Conservation (phyloP, 306 rosid species). For the Vachellia pachyceras region DNA sequence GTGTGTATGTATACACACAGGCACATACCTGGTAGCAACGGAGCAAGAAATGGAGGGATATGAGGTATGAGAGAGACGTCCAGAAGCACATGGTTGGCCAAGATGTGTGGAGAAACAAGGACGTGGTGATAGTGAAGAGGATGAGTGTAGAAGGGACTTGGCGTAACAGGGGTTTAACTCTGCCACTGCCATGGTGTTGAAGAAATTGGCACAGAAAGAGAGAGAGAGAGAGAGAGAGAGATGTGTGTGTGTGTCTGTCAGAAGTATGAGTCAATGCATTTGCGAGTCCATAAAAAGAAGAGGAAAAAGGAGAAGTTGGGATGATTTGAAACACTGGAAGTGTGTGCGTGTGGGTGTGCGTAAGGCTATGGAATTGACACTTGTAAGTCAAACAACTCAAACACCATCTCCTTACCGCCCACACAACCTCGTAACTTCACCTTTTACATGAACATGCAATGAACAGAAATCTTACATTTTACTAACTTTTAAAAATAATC, state of each 20-base stretch:
- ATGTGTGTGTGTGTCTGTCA: too few relatives aligned
- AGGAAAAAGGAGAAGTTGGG: not conserved
- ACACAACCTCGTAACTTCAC: not conserved
- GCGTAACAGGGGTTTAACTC: conserved; percentile 60
- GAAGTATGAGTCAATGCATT: not conserved
- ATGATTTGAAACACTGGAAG: conserved; percentile 44
- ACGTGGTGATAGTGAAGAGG: conserved; percentile 55
- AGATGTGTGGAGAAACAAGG: conserved; percentile 36
- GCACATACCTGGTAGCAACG: conserved; percentile 68
- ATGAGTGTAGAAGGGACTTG: conserved; percentile 52
- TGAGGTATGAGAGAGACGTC: conserved; percentile 45
- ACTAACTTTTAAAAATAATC: too few relatives aligned
- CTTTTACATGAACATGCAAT: too few relatives aligned
- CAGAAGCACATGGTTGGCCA: conserved; percentile 45
- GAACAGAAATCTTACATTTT: too few relatives aligned
- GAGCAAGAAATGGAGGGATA: conserved; percentile 67
- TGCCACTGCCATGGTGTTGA: conserved; percentile 62
- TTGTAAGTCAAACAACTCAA: conserved; percentile 59
- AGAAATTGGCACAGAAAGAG: not conserved
- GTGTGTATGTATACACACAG: too few relatives aligned
- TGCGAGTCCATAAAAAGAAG: not conserved
- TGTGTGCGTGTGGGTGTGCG: conserved; percentile 31
- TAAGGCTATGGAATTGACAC: conserved; percentile 78
- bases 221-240: not conserved
- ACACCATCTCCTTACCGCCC: conserved; percentile 34